phyloP scores from a whole-genome alignment of 2,329 filamentous ascomycete species.

The Colletotrichum cuscutae region DNA sequence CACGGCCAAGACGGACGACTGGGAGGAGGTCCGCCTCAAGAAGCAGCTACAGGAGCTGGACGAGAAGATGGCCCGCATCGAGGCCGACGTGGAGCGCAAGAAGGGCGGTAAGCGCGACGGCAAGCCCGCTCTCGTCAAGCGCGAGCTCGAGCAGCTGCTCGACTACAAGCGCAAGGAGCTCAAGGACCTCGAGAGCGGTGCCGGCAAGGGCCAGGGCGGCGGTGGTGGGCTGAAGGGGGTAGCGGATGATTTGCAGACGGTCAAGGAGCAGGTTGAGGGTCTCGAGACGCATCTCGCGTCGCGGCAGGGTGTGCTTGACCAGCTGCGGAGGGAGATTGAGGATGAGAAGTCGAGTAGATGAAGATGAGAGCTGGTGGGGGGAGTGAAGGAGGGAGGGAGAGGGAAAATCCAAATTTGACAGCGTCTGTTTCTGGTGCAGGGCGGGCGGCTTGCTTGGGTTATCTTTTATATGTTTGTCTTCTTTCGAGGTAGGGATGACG shows the following conservation, averaged over 20 bases:
- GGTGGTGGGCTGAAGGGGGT: constrained; percentile 77
- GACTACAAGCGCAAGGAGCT: constrained; percentile 92
- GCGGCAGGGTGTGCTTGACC: constrained; percentile 79
- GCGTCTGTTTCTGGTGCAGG: background rate
- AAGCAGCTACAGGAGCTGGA: constrained; percentile 92
- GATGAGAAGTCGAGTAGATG: constrained; percentile 76
- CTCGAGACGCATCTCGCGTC: constrained; percentile 84
- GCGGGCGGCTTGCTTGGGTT: constrained; percentile 3
- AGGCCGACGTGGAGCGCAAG: constrained; percentile 75
- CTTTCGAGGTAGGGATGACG: background rate
- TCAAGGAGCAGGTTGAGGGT: constrained; percentile 95
- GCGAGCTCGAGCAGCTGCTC: constrained; percentile 91
- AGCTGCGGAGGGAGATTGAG: constrained; percentile 85
- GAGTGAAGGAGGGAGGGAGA: background rate
- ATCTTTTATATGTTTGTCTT: background rate
- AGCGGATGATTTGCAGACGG: constrained; percentile 85
- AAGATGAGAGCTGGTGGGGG: constrained; percentile 6
- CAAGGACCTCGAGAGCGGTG: constrained; percentile 78
- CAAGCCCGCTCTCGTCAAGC: constrained; percentile 91
- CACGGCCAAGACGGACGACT: constrained; percentile 87
- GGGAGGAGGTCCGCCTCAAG: constrained; percentile 96
- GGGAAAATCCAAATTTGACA: background rate
- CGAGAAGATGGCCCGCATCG: constrained; percentile 85
- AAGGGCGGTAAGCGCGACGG: constrained; percentile 74
- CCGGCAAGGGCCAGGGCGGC: constrained; percentile 74